Evolutionary conservation across 2,329 filamentous ascomycete species (phyloP).

Genomic region (Diaporthe velutina): DNA sequence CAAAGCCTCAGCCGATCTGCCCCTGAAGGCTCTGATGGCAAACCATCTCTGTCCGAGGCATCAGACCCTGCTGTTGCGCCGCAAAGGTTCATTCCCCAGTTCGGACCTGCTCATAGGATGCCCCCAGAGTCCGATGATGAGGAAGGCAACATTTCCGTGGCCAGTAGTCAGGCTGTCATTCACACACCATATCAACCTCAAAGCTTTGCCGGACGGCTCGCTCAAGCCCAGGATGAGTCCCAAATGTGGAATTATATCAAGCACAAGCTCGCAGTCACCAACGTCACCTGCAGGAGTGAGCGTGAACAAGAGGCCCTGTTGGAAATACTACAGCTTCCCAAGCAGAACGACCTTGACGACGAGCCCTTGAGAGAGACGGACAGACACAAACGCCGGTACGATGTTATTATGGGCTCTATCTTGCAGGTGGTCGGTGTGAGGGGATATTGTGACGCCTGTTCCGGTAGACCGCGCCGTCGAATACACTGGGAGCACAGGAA

Average conservation of each 20-base stretch:
- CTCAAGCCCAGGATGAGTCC: background rate
- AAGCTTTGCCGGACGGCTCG: background rate
- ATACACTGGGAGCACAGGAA: background rate
- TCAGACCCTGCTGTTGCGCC: background rate
- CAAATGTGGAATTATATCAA: background rate
- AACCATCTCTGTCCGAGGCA: background rate
- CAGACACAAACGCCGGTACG: background rate
- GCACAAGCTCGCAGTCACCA: background rate
- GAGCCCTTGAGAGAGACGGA: background rate
- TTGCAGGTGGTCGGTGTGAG: background rate
- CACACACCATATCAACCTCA: no score
- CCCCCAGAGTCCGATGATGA: background rate
- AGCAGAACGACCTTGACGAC: background rate
- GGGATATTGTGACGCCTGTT: background rate
- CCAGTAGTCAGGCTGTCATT: background rate
- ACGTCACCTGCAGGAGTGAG: background rate
- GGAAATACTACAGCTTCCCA: background rate
- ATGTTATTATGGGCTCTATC: background rate
- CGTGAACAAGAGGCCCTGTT: background rate
- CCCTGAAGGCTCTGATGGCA: background rate
- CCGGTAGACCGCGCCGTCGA: background rate
- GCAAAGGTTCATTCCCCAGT: background rate
- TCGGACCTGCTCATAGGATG: background rate
- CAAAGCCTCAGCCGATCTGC: background rate
- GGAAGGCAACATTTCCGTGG: background rate